Percentiles rank a stretch among this genome's conserved stretches.
Evolutionary conservation across 2,329 filamentous ascomycete genomes (phyloP).

Genomic region (Neospermospora avenae): DNA sequence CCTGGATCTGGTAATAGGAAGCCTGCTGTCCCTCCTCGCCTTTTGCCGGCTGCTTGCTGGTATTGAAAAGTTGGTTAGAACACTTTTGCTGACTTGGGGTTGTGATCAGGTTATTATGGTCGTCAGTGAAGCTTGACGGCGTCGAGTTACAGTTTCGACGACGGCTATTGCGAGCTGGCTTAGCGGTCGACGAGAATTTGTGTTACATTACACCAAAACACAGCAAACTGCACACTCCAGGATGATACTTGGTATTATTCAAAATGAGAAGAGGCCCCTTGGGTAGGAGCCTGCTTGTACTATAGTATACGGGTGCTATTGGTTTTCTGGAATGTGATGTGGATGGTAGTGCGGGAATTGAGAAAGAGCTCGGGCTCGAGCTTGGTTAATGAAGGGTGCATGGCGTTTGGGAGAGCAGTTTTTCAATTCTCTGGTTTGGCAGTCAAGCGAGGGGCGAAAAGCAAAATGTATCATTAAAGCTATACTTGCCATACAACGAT

Average conservation of each 20-base stretch:
- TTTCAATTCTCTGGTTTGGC: too few relatives aligned
- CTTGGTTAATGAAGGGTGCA: background rate
- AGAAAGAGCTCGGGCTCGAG: too few relatives aligned
- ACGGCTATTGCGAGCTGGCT: too few relatives aligned
- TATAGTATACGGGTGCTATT: background rate
- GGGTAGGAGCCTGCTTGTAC: background rate
- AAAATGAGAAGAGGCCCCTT: background rate
- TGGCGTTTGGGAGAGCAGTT: background rate
- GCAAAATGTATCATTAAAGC: background rate
- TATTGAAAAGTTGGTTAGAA: constrained; percentile 4
- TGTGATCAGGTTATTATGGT: constrained; percentile 18
- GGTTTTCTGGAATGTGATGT: background rate
- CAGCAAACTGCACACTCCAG: too few relatives aligned
- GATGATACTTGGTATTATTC: background rate
- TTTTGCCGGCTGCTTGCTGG: constrained; percentile 15
- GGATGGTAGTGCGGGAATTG: background rate
- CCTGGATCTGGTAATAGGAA: constrained; percentile 18
- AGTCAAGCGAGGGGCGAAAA: background rate
- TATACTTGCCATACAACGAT: too few relatives aligned
- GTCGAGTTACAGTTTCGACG: too few relatives aligned
- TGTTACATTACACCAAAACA: too few relatives aligned
- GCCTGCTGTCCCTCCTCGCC: constrained; percentile 12
- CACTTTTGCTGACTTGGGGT: constrained; percentile 14
- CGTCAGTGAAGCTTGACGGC: constrained; percentile 1
- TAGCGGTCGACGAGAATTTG: too few relatives aligned